These are phyloP conservation scores for Thuja plicata DNA, from an alignment of 83 land plant genomes.

Conservation along the genomic window DNA sequence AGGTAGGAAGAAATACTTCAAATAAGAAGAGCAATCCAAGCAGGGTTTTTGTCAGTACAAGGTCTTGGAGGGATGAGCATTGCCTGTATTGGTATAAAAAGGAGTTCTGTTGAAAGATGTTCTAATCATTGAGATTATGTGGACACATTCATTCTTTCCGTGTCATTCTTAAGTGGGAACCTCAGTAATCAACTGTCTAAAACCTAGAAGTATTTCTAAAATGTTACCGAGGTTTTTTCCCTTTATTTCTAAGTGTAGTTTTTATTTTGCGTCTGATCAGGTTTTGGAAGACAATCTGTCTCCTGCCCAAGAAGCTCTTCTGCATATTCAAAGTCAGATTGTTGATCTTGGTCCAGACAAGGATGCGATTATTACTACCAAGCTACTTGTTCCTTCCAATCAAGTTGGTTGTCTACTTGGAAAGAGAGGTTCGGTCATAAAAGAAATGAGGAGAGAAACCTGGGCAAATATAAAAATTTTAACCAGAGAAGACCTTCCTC, in stretches of 20 bases:
- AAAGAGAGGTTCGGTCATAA: constrained; percentile 44
- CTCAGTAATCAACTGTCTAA: background rate
- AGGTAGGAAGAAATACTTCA: background rate
- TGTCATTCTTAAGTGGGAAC: background rate
- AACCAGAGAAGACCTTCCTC: constrained; percentile 38
- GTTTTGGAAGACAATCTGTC: constrained; percentile 36
- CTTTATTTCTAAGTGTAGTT: background rate
- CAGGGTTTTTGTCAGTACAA: background rate
- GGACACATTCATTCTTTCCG: background rate
- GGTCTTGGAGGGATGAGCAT: background rate
- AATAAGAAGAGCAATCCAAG: background rate
- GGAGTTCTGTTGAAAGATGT: background rate
- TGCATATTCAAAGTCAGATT: constrained; percentile 45
- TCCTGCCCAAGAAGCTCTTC: constrained; percentile 46
- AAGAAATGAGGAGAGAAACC: constrained; percentile 50
- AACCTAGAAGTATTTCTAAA: background rate
- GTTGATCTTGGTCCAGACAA: constrained; percentile 35
- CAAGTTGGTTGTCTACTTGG: constrained; percentile 53
- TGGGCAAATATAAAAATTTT: constrained; percentile 52
- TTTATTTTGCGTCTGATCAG: constrained; percentile 4
- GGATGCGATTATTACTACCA: constrained; percentile 49
- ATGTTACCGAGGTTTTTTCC: background rate
- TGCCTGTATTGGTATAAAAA: background rate
- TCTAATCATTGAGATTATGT: background rate
- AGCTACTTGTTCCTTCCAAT: constrained; percentile 53